Base-by-base conservation (phyloP, 2,329 filamentous ascomycete genomes). In the Cladophialophora chaetospira region DNA sequence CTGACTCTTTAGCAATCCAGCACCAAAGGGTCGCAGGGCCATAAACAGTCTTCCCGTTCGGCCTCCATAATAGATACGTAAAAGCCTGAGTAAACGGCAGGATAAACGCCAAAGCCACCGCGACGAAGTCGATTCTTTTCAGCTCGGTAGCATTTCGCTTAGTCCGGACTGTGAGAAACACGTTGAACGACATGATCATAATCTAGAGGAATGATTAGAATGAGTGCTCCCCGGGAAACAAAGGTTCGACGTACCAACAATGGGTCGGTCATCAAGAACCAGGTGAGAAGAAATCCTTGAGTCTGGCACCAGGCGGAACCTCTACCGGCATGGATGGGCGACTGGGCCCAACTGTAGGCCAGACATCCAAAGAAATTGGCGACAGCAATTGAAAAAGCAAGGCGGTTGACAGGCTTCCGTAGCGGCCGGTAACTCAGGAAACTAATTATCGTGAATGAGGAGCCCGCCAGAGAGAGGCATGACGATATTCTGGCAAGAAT, bases 261-360 rank as follows among this genome's bases (percentile, higher is more conserved):
- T 8, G 58, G 58, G 33, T 61, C 58, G 8, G 58, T 53, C 58
- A 61, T 61, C 2, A 61, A 50, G 51, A 61, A 61, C 58, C 58
- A 61, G 29, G 46, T 61, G 28, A 61, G 57, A 13, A 61, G 50
- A 21, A 61, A 51, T 1, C 51, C 58, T 31, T 61, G 58, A 1
- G 58, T 55, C 35, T 61, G 58, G 28, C 55, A 61, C 46, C 44
- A 57, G 17, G 54, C 58, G n/a, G 58, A 47, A 40, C 58, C 36
- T 13, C 58, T 35, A 9, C 55, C 55, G 21, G 51, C 55, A 5
- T 31, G 28, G 8, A 61, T 42, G 3, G 58, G 58, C 23, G 54
- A 42, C 29, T 52, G 33, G 1, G 44, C 58, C 58, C 58, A 61
- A 33, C 54, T 54, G 35, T 58, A 61, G 23, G 58, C 55, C 23